Base-by-base conservation (phyloP, 441 rosid species). In the Euphorbia corollata region DNA sequence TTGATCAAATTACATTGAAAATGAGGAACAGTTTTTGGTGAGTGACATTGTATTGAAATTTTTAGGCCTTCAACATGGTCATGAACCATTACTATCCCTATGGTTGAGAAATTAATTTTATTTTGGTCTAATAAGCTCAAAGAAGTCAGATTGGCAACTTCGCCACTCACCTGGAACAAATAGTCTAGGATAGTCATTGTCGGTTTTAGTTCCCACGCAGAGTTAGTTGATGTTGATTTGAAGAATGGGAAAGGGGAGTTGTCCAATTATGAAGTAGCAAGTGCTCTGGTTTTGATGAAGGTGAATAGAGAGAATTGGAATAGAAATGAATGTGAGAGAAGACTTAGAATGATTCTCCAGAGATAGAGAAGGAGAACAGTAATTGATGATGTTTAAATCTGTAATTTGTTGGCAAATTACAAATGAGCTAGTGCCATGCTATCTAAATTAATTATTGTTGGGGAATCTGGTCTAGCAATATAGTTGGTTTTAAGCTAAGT, bases 211-310 rank as follows among this genome's bases (percentile, higher is more conserved):
- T 47, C 16, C 5, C 53, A 12, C 4, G 36, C 30, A 36, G 50
- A 34, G 48, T 11, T 13, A 13, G 19, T 27, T 53, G 60, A 20
- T 64, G 45, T 39, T 22, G 34, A 64, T 50, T 18, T 32, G 55
- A 30, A 30, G 30, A 64, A 48, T 50, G 22, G 30, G 7, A 32
- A 8, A 51, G n/a, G 0, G 19, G n/a, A n/a, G n/a, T 64, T 4
- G 4, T 62, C 27, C 47, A 34, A 64, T 58, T 27, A 23, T 11
- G 6, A 12, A 68, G 15, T 59, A 59, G n/a, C 61, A 68, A 34
- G 27, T 38, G 23, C 48, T 19, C 30, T 50, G 60, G 18, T 27
- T 19, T 24, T 16, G 57, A 18, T 6, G 8, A 18, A 53, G 57
- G 22, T 53, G 57, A 18, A 0, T 18, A 53, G 57, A 20, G 24